Evolutionary conservation across 2,329 filamentous ascomycete genomes (phyloP).

Genomic region (Chaetoscypha palmicola): DNA sequence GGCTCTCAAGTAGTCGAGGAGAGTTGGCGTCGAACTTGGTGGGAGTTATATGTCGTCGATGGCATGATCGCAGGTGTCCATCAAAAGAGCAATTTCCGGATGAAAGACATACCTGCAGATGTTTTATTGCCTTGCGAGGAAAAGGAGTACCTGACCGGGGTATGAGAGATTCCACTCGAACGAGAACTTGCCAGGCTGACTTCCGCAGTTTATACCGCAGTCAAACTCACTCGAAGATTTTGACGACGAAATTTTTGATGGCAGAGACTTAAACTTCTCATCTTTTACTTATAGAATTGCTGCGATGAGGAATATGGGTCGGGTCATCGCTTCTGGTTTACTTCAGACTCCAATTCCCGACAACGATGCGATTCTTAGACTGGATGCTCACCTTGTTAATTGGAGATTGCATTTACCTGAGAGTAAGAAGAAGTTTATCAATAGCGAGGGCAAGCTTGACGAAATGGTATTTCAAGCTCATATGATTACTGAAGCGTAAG

Average conservation of each 20-base stretch:
- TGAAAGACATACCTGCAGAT: constrained; percentile 58
- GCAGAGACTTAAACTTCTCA: constrained; percentile 64
- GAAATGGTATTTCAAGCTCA: constrained; percentile 88
- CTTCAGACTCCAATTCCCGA: constrained; percentile 43
- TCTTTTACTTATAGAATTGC: constrained; percentile 81
- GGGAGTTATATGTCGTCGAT: constrained; percentile 62
- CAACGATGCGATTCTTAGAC: constrained; percentile 46
- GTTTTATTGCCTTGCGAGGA: constrained; percentile 78
- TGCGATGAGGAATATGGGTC: constrained; percentile 68
- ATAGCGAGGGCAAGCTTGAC: constrained; percentile 64
- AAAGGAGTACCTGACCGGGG: constrained; percentile 18
- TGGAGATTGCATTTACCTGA: constrained; percentile 74
- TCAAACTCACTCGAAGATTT: constrained; percentile 66
- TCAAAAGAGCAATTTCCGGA: constrained; percentile 58
- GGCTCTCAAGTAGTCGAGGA: constrained; percentile 66
- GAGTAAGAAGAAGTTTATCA: constrained; percentile 61
- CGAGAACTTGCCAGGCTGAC: no score
- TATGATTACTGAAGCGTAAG: constrained; percentile 56
- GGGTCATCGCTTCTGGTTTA: constrained; percentile 53
- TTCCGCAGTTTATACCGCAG: constrained; percentile 51
- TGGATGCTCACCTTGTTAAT: constrained; percentile 52
- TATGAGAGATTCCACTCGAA: no score
- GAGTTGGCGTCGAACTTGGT: constrained; percentile 83
- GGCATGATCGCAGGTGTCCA: constrained; percentile 77
- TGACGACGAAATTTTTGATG: constrained; percentile 57